Conservation (phyloP, 768 basidiomycete species). For the Psilocybe azurescens region DNA sequence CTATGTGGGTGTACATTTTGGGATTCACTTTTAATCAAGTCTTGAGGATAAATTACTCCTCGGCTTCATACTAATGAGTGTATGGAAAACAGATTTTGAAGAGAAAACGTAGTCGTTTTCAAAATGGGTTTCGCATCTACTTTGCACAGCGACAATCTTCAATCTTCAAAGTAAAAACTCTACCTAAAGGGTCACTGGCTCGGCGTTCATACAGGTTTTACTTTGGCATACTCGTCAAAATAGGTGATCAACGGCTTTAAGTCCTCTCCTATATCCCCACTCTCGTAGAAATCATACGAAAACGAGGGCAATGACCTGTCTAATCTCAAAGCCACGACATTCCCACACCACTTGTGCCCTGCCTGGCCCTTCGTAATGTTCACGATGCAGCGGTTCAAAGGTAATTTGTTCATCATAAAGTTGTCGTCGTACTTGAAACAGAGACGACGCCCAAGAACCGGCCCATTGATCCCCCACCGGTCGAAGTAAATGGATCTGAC, state of each 20-base stretch:
- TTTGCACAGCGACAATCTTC: no score
- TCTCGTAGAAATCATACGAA: background rate
- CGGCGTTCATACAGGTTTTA: no score
- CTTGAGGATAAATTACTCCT: no score
- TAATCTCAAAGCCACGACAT: constrained; percentile 4
- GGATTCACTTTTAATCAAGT: no score
- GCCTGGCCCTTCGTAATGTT: background rate
- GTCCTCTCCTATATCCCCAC: constrained; percentile 5
- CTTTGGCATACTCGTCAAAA: background rate
- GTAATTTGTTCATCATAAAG: background rate
- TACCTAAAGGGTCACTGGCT: no score
- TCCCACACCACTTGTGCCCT: constrained; percentile 5
- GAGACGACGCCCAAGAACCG: background rate
- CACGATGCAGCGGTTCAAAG: constrained; percentile 5
- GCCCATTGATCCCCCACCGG: constrained; percentile 3
- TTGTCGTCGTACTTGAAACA: constrained; percentile 8
- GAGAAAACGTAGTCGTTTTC: no score
- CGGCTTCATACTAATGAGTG: no score
- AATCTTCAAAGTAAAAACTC: no score
- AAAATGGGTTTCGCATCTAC: no score
- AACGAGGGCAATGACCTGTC: background rate
- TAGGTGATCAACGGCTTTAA: constrained; percentile 2
- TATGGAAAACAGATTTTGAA: no score
- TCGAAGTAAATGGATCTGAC: background rate
- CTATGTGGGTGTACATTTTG: no score